Evolutionary conservation across 2,329 filamentous ascomycete genomes (phyloP), one percentile per base, ranked within the genome.

Genomic region (Aspergillus sp.): DNA sequence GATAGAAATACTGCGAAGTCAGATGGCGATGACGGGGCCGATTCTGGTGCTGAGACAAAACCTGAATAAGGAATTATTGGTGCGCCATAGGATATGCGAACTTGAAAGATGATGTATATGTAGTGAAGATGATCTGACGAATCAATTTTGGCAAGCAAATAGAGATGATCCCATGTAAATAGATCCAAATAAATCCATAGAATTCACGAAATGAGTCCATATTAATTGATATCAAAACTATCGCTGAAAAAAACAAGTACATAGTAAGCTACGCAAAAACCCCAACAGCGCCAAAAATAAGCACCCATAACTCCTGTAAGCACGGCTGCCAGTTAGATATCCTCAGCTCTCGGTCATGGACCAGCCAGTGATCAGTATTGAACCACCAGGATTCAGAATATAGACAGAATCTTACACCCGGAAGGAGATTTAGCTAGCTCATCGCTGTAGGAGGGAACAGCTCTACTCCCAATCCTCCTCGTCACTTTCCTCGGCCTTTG

Each of bases 401-500:
- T 6, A 28, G 26, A 32, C n/a, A 32, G 8, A 32, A 32, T 32
- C 8, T 8, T 8, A 8, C 8, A 8, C 8, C n/a, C 31, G 31
- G 31, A 4, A 32, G n/a, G 29, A 29, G 28, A 6, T 27, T 11
- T 5, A 11, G 13, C 19, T 26, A 39, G 37, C 26, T 30, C 9
- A 9, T 19, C 8, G 27, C 27, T 11, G 19, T 9, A 27, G 26
- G 12, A 10, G 27, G 7, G 31, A n/a, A 32, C 1, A 44, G 33
- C 43, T 66, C 19, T 75, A 89, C 68, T 90, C 86, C 84, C 86
- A 90, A 60, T 90, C 86, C 56, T 86, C 86, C 56, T 86, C 84
- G 45, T 88, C 84, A 52, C 81, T 85, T 49, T 86, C 82, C 42
- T 76, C 74, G 4, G 58, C 64, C 42, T 70, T 69, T 11, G 58